Base-by-base conservation (phyloP, 441 rosid species). In the Gossypium schwendimanii region DNA sequence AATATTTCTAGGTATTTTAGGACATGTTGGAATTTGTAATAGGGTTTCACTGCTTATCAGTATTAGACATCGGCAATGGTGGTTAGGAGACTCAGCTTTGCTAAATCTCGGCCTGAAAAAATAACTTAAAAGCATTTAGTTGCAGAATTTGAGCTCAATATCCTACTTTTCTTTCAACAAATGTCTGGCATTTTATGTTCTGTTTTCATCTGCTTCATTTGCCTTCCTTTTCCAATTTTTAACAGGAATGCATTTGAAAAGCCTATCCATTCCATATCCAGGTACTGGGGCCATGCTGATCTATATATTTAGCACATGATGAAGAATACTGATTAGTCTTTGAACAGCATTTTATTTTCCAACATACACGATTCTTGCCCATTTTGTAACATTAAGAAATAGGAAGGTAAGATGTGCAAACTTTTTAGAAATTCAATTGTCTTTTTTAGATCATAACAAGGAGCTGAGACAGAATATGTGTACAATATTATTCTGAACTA, bases 391-490 rank as follows among this genome's bases (percentile, higher is more conserved):
- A 63, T 14, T 69, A 47, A 55, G 17, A 57, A 50, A 70, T 54
- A 21, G 72, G 23, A 41, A 39, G 44, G 44, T 75, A 23, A 24
- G 24, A 67, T 17, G 4, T 26, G 28, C 41, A 24, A 52, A 63
- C 66, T 33, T 73, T 73, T 21, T 17, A 52, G 55, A 55, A 26
- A 23, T 54, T 59, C 52, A 24, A 33, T 69, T 66, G 39, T 63
- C 5, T 41, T 52, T 44, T 45, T 28, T 4, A 44, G 58, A 10
- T 31, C 15, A 20, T 26, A 5, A 3, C 26, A 39, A 73, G 72
- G 68, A 47, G 75, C 44, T 61, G 73, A 63, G 72, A 26, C 52
- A 53, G 50, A 63, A 73, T 66, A 49, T 82, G 79, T 79, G 81
- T 79, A 71, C 71, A 72, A 70, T 78, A 72, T 73, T 66, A 60